A percentile compares a stretch with the other conserved stretches of the same genome.
These are phyloP conservation scores for Colletotrichum sp. DNA, from an alignment of 2,329 filamentous ascomycete species.

Conservation along the genomic window DNA sequence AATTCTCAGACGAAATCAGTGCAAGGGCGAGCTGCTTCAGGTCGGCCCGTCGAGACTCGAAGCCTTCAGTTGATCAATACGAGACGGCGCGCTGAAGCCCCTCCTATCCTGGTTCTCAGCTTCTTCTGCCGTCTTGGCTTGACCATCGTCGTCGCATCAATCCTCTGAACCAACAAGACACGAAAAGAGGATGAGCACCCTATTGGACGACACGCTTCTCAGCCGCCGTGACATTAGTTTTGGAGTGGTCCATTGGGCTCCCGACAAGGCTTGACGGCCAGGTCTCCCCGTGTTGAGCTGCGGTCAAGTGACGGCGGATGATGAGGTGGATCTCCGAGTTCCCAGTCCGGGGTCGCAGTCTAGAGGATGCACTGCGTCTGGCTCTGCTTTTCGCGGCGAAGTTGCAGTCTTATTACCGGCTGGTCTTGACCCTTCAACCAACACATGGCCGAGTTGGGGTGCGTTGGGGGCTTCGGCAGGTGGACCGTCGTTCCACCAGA, in stretches of 20 bases:
- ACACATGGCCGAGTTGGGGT: background rate
- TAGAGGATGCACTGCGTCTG: background rate
- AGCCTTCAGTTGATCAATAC: background rate
- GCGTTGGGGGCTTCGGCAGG: background rate
- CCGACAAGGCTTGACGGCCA: background rate
- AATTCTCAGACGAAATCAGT: background rate
- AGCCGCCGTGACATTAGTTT: background rate
- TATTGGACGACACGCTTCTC: background rate
- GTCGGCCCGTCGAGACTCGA: background rate
- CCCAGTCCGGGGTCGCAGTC: background rate
- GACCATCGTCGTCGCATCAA: background rate
- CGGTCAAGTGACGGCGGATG: slow-evolving; percentile 6
- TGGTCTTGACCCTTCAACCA: background rate
- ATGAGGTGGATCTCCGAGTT: background rate
- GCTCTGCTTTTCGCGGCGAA: background rate
- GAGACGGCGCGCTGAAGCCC: background rate
- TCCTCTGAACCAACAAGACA: slow-evolving; percentile 3
- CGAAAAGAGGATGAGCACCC: background rate
- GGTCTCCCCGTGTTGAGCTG: background rate
- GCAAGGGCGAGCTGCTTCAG: background rate
- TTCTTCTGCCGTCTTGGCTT: background rate
- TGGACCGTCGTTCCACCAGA: slow-evolving; percentile 13
- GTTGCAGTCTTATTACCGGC: background rate
- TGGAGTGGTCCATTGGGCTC: background rate
- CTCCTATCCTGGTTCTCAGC: background rate